Conservation (phyloP, 2,329 filamentous ascomycete species). For the Fusarium odoratissimum region DNA sequence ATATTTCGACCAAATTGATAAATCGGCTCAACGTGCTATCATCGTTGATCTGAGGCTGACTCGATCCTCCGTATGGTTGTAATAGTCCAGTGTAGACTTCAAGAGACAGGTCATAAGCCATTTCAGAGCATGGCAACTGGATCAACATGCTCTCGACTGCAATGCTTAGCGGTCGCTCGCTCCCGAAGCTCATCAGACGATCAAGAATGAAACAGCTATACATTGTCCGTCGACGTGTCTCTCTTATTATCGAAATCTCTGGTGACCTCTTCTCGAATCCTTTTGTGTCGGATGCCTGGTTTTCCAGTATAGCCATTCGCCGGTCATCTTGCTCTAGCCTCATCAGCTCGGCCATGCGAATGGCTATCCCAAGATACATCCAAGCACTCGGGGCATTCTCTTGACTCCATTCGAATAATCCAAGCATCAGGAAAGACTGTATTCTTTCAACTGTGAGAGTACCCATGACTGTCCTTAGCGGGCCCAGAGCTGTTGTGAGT, state of each 20-base stretch:
- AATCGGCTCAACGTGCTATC: slow-evolving; percentile 65
- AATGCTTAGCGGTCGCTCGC: slow-evolving; percentile 69
- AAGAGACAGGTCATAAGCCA: slow-evolving; percentile 70
- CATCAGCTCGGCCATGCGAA: slow-evolving; percentile 14
- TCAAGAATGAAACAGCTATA: slow-evolving; percentile 81
- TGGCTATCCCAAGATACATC: slow-evolving; percentile 7
- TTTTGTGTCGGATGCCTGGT: background rate
- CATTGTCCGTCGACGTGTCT: slow-evolving; percentile 73
- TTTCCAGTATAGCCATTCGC: background rate
- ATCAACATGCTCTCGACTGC: slow-evolving; percentile 54
- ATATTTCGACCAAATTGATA: slow-evolving; percentile 68
- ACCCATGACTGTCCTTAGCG: slow-evolving; percentile 2
- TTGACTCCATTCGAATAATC: slow-evolving; percentile 11
- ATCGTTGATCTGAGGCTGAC: slow-evolving; percentile 47
- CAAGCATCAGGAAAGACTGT: slow-evolving; percentile 18
- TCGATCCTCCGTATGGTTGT: slow-evolving; percentile 13
- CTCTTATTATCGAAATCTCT: slow-evolving; percentile 6
- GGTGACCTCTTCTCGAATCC: background rate
- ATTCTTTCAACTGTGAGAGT: background rate
- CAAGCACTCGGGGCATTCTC: background rate
- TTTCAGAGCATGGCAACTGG: slow-evolving; percentile 17
- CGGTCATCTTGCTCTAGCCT: slow-evolving; percentile 13
- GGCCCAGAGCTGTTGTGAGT: slow-evolving; percentile 8
- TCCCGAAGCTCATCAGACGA: slow-evolving; percentile 74
- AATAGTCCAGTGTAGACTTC: slow-evolving; percentile 67